These are phyloP conservation scores for Sporisorium iseilematis-ciliati DNA, from an alignment of 1,284 basidiomycete genomes.

Conservation along the genomic window DNA sequence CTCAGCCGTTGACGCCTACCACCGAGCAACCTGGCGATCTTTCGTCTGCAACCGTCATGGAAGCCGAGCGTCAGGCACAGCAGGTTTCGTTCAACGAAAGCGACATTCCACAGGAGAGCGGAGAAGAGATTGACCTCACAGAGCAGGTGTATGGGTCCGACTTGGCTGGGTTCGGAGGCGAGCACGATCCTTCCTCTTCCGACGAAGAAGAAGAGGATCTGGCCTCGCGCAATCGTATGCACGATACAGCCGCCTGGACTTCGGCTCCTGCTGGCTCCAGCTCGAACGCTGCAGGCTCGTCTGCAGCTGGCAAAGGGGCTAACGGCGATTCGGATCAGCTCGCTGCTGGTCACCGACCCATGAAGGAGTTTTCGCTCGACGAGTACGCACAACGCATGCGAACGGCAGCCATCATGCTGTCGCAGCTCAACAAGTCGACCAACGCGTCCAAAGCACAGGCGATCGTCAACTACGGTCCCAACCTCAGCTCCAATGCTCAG, in stretches of 20 bases:
- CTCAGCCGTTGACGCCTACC: constrained; percentile 34
- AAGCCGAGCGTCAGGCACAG: background rate
- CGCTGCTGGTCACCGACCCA: constrained; percentile 38
- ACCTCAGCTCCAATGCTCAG: constrained; percentile 53
- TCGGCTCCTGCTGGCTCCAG: constrained; percentile 17
- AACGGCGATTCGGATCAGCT: constrained; percentile 13
- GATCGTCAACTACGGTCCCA: constrained; percentile 56
- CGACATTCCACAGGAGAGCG: constrained; percentile 21
- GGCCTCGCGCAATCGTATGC: constrained; percentile 58
- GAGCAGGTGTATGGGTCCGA: constrained; percentile 68
- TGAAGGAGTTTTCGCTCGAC: constrained; percentile 74
- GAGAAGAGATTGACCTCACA: constrained; percentile 65
- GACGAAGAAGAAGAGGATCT: constrained; percentile 56
- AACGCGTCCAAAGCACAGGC: constrained; percentile 57
- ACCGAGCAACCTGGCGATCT: constrained; percentile 16
- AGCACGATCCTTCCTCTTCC: constrained; percentile 29
- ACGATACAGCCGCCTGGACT: constrained; percentile 64
- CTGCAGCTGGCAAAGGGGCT: background rate
- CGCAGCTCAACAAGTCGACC: constrained; percentile 80
- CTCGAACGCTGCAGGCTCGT: background rate
- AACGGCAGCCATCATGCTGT: constrained; percentile 97
- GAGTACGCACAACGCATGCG: constrained; percentile 99
- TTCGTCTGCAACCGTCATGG: background rate
- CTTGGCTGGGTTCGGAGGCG: constrained; percentile 61
- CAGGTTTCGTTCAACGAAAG: background rate